A percentile compares a stretch with the other conserved stretches of the same genome.
phyloP scores from a whole-genome alignment of 2,329 filamentous ascomycete species.

The Hysterium pulicare region DNA sequence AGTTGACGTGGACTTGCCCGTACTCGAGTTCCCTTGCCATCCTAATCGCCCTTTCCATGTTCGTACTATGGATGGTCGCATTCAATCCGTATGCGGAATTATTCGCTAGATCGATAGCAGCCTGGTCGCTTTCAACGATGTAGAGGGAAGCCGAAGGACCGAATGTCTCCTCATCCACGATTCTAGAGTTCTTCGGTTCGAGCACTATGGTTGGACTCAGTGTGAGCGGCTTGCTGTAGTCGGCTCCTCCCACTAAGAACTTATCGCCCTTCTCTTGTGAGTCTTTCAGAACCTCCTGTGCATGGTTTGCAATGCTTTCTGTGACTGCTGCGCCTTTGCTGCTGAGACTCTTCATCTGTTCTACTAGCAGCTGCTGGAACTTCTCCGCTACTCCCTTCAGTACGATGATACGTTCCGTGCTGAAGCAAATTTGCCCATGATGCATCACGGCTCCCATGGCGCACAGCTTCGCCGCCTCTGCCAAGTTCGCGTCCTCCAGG shows the following conservation, averaged over 20 bases:
- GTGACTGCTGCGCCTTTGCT: conserved; percentile 7
- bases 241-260: conserved; percentile 18
- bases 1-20: conserved; percentile 44
- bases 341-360: conserved; percentile 3
- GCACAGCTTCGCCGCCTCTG: conserved; percentile 32
- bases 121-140: conserved; percentile 27
- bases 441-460: conserved; percentile 17
- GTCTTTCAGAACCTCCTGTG: conserved; percentile 8
- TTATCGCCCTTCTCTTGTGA: conserved; percentile 19
- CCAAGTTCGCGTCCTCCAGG: conserved; percentile 47
- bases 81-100: conserved; percentile 27
- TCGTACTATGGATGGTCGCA: conserved; percentile 22
- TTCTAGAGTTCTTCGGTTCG: conserved; percentile 13
- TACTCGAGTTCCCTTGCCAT: conserved; percentile 18
- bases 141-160: conserved; percentile 23
- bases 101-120: conserved; percentile 30
- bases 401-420: conserved; percentile 22
- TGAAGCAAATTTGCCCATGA: conserved; percentile 23
- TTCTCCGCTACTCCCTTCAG: conserved; percentile 16
- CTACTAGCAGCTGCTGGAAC: conserved; percentile 12
- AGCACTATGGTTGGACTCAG: conserved; percentile 8
- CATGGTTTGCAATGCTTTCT: conserved; percentile 8
- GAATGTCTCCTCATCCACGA: conserved; percentile 31
- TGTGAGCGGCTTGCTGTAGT: conserved; percentile 3
- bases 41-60: conserved; percentile 15